A percentile compares a stretch with the other conserved stretches of the same genome.
Conservation (phyloP, 805 yeast genomes). For the Tetrapisispora iriomotensis region DNA sequence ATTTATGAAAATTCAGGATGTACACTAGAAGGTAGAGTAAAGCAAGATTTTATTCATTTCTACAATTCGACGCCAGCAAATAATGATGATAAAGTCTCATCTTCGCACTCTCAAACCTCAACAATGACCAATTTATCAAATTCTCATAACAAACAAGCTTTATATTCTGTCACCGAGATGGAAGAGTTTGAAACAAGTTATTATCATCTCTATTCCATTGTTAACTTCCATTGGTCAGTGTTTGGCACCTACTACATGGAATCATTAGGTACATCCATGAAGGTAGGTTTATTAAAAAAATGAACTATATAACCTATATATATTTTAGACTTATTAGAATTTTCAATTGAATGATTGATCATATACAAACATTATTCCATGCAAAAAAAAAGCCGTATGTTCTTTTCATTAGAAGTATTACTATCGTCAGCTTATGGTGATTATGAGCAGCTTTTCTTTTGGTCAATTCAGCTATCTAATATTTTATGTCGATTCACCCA, state of each 20-base stretch:
- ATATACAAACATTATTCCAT: too few species aligned
- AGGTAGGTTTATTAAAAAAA: not conserved
- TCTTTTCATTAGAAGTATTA: too few species aligned
- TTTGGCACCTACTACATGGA: slow-evolving; percentile 62
- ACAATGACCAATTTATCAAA: not conserved
- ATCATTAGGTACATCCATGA: slow-evolving; percentile 18
- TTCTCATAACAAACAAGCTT: not conserved
- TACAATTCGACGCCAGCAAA: slow-evolving; percentile 12
- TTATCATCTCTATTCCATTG: slow-evolving; percentile 52
- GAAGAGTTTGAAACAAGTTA: slow-evolving; percentile 52
- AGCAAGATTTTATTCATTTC: slow-evolving; percentile 27
- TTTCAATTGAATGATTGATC: too few species aligned
- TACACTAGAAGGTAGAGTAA: slow-evolving; percentile 32
- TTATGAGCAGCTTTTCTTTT: too few species aligned
- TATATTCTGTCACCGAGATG: slow-evolving; percentile 15
- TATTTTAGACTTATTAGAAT: too few species aligned
- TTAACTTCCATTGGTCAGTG: slow-evolving; percentile 75
- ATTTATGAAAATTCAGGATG: slow-evolving; percentile 29
- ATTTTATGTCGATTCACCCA: too few species aligned
- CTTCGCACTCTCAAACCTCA: slow-evolving; percentile 1
- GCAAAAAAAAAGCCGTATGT: too few species aligned
- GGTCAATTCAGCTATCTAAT: too few species aligned
- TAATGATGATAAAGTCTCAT: slow-evolving; percentile 1
- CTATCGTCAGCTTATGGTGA: too few species aligned
- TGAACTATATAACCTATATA: too few species aligned